phyloP scores from a whole-genome alignment of 352 stramenopile genomes.

The Plasmopara muralis region DNA sequence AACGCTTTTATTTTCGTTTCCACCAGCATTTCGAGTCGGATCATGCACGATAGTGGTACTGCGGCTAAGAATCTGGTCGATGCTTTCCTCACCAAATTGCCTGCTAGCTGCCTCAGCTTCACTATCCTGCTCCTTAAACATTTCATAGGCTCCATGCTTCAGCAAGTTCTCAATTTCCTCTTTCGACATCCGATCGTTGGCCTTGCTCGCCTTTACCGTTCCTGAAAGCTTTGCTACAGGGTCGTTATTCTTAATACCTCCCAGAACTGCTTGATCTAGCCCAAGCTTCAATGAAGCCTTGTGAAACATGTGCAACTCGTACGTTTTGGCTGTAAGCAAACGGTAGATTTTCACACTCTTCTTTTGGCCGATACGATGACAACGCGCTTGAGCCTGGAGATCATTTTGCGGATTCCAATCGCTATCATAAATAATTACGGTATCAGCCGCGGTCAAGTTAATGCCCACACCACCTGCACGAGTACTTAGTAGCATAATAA shows the following conservation, averaged over 20 bases:
- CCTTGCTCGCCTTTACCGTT: conserved; percentile 23
- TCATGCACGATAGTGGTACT: conserved; percentile 87
- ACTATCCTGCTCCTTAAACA: conserved; percentile 89
- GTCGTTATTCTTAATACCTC: conserved; percentile 75
- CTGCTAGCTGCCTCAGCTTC: conserved; percentile 90
- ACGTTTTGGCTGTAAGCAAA: conserved; percentile 88
- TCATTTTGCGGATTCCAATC: conserved; percentile 99
- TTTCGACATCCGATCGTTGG: conserved; percentile 66
- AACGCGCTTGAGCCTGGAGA: conserved; percentile 88
- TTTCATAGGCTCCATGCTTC: conserved; percentile 91
- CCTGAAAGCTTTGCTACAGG: conserved; percentile 38
- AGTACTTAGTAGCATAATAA: conserved; percentile 98
- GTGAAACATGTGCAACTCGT: conserved; percentile 93
- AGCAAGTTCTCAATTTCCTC: conserved; percentile 91
- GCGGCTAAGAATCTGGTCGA: conserved; percentile 95
- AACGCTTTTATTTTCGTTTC: conserved; percentile 56
- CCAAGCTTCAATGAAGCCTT: conserved; percentile 89
- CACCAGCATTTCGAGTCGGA: conserved; percentile 43
- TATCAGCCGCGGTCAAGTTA: conserved; percentile 91
- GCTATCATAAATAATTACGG: conserved; percentile 94
- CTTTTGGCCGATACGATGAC: conserved; percentile 90
- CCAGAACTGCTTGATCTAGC: conserved; percentile 87
- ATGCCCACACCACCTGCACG: conserved; percentile 97
- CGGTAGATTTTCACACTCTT: conserved; percentile 93
- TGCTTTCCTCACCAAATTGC: conserved; percentile 96